phyloP scores from a whole-genome alignment of 768 basidiomycete genomes.

The Xerocomellus dryophilus region DNA sequence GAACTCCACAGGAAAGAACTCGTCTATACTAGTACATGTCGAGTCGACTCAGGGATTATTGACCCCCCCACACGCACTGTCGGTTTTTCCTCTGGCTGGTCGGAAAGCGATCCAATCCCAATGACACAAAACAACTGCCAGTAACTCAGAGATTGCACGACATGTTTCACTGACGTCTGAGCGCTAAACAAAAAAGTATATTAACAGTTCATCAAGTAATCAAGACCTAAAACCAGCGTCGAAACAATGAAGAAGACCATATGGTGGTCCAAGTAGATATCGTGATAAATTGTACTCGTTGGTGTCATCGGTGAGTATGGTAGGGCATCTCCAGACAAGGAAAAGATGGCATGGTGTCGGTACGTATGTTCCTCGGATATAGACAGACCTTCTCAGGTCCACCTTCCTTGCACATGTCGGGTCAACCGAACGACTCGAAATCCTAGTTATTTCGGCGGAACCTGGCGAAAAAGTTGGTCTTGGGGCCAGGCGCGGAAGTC shows the following conservation, averaged over 20 bases:
- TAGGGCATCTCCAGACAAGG: neutral
- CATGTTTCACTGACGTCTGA: neutral
- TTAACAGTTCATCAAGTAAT: constrained; percentile 4
- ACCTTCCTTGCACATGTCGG: neutral
- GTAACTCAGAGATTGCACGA: neutral
- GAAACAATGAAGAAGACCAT: neutral
- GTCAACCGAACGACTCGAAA: neutral
- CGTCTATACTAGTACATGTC: no score
- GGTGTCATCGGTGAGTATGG: constrained; percentile 2
- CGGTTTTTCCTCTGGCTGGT: no score
- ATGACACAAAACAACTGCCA: neutral
- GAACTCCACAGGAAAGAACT: no score
- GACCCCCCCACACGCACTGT: no score
- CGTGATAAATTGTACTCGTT: constrained; percentile 6
- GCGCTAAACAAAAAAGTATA: constrained; percentile 1
- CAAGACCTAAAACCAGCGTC: neutral
- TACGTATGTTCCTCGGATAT: neutral
- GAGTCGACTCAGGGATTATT: no score
- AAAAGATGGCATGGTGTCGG: neutral
- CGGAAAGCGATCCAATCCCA: neutral
- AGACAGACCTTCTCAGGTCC: neutral
- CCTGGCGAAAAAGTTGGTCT: constrained; percentile 31
- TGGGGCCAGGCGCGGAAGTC: constrained; percentile 18
- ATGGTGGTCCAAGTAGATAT: constrained; percentile 6
- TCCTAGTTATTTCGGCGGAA: constrained; percentile 35